phyloP scores from a whole-genome alignment of 2,329 filamentous ascomycete genomes.

The Ascochyta lentis region DNA sequence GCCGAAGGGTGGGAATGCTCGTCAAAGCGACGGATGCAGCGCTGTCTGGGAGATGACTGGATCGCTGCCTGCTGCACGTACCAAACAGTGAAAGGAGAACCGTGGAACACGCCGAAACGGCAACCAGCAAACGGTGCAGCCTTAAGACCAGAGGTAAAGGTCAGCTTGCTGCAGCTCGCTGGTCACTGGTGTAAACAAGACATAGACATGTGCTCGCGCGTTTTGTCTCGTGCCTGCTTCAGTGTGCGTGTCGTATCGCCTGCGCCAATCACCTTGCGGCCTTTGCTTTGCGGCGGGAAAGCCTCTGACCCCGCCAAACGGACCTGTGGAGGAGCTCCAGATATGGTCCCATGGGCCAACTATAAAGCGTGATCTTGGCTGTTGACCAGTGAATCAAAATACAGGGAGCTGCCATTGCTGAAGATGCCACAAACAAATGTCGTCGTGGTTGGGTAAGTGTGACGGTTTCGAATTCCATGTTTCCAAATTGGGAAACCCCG shows the following conservation, averaged over 20 bases:
- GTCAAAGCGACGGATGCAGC: conserved; percentile 13
- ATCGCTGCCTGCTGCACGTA: conserved; percentile 10
- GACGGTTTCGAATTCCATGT: conserved; percentile 2
- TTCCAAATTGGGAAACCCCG: conserved; percentile 3
- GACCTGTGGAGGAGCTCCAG: conserved; percentile 2
- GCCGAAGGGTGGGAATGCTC: conserved; percentile 9
- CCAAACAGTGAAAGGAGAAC: background rate
- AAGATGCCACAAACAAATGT: conserved; percentile 43
- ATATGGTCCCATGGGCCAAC: conserved; percentile 2
- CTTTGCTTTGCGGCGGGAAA: conserved; percentile 12
- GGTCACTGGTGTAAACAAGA: conserved; percentile 22
- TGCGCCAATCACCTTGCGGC: conserved; percentile 6
- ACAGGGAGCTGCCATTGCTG: background rate
- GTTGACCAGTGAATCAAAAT: background rate
- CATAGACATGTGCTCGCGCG: conserved; percentile 34
- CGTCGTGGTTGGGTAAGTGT: conserved; percentile 57
- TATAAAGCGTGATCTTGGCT: conserved; percentile 9
- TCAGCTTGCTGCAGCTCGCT: conserved; percentile 1
- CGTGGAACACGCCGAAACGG: background rate
- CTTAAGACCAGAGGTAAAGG: conserved; percentile 1
- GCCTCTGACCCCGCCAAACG: conserved; percentile 9
- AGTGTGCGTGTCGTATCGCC: conserved; percentile 21
- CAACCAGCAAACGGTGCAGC: conserved; percentile 9
- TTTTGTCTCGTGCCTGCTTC: conserved; percentile 25
- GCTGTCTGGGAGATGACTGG: conserved; percentile 8